A percentile compares a stretch with the other conserved stretches of the same genome.
phyloP scores from a whole-genome alignment of 805 yeast genomes.

The Pichia insulana region DNA sequence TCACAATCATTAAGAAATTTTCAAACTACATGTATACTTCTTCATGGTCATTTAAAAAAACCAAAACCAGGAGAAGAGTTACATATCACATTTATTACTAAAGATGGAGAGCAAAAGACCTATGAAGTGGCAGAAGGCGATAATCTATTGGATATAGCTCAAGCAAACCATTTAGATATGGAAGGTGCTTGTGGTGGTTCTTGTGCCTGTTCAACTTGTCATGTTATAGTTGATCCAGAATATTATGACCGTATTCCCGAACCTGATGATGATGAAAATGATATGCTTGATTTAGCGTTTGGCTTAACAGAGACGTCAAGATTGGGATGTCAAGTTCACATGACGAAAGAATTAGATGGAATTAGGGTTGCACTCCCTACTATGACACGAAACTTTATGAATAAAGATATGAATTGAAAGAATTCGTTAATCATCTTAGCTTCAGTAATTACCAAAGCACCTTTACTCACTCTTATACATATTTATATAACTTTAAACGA shows the following conservation, averaged over 20 bases:
- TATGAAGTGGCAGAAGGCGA: conserved; percentile 91
- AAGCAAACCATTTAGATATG: conserved; percentile 87
- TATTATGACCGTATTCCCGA: conserved; percentile 86
- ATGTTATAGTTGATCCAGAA: conserved; percentile 92
- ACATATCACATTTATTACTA: conserved; percentile 79
- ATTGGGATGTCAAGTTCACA: conserved; percentile 85
- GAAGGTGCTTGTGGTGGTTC: conserved; percentile 99
- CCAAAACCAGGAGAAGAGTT: conserved; percentile 93
- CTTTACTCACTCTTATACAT: too few species aligned
- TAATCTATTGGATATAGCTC: conserved; percentile 86
- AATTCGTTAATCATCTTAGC: too few species aligned
- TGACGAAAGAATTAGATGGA: conserved; percentile 89
- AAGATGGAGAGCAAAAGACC: conserved; percentile 78
- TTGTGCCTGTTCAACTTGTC: conserved; percentile 98
- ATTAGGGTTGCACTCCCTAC: conserved; percentile 92
- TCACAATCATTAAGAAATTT: conserved; percentile 9
- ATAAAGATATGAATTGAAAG: conserved; percentile 54
- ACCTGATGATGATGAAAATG: conserved; percentile 96
- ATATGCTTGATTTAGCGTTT: conserved; percentile 95
- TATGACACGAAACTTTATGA: conserved; percentile 89
- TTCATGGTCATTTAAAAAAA: conserved; percentile 81
- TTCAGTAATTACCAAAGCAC: too few species aligned
- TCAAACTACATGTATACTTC: conserved; percentile 13
- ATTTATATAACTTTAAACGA: not conserved
- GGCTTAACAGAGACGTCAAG: conserved; percentile 96